Conservation (phyloP, 495 filamentous ascomycete species). For the Xylaria longipes region DNA sequence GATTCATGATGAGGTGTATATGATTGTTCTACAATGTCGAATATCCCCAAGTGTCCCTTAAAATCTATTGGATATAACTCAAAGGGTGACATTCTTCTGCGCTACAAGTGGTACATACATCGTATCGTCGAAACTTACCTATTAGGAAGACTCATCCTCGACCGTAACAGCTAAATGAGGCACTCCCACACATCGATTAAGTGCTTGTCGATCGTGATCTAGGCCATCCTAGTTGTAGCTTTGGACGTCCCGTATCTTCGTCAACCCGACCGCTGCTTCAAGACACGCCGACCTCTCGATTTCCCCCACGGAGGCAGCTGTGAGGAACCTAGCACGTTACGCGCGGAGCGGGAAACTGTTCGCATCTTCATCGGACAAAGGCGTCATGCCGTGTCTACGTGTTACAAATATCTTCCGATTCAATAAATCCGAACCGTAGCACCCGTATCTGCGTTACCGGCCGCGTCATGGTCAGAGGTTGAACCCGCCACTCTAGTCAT, state of each 20-base stretch:
- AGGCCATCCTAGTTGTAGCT: background rate
- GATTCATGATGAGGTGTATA: background rate
- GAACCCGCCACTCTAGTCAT: background rate
- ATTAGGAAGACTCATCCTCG: background rate
- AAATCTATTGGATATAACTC: background rate
- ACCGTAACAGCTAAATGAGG: background rate
- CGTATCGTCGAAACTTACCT: background rate
- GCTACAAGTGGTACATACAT: background rate
- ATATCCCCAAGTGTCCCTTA: background rate
- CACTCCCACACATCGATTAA: background rate
- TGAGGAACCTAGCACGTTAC: background rate
- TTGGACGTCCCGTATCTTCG: background rate
- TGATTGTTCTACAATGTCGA: background rate
- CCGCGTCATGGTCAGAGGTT: background rate
- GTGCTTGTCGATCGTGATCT: background rate
- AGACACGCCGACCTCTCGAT: background rate
- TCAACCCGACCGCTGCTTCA: background rate
- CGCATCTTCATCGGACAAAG: background rate
- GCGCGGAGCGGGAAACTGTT: background rate
- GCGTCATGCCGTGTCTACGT: background rate
- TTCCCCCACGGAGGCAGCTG: background rate
- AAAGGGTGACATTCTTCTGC: background rate
- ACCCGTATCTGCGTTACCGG: background rate
- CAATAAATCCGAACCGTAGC: background rate
- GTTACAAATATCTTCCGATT: slow-evolving; percentile 8